Conservation (phyloP, 1,284 basidiomycete species). For the Testicularia cyperi region DNA sequence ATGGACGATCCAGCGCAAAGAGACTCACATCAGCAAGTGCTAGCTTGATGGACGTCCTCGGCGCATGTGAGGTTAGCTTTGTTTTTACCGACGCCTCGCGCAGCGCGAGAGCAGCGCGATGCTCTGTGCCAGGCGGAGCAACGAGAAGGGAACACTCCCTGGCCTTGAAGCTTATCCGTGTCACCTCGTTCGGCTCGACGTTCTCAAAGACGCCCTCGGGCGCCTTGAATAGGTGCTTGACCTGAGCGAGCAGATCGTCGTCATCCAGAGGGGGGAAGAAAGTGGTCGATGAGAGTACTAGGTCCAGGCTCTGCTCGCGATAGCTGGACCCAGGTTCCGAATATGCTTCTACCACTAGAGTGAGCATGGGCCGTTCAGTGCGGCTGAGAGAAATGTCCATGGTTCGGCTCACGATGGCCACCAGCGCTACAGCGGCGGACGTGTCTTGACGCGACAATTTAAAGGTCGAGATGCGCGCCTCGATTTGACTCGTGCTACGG, state of each 20-base stretch:
- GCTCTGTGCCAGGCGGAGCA: slow-evolving; percentile 9
- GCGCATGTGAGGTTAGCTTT: slow-evolving; percentile 42
- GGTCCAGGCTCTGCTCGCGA: slow-evolving; percentile 74
- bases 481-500: slow-evolving; percentile 17
- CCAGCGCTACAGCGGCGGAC: slow-evolving; percentile 1
- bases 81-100: slow-evolving; percentile 37
- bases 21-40: slow-evolving; percentile 21
- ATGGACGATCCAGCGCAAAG: slow-evolving; percentile 10
- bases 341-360: slow-evolving; percentile 71
- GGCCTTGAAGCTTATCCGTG: slow-evolving; percentile 64
- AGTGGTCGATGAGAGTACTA: slow-evolving; percentile 71
- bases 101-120: slow-evolving; percentile 31
- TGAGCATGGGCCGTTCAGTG: slow-evolving; percentile 63
- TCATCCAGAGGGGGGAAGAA: slow-evolving; percentile 70
- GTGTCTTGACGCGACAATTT: slow-evolving; percentile 13
- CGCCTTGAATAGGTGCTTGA: slow-evolving; percentile 73
- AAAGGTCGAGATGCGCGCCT: slow-evolving; percentile 18
- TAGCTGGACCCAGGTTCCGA: slow-evolving; percentile 69
- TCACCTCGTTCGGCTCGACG: slow-evolving; percentile 86
- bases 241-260: slow-evolving; percentile 69
- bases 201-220: slow-evolving; percentile 91
- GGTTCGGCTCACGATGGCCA: slow-evolving; percentile 21
- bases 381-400: slow-evolving; percentile 14
- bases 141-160: slow-evolving; percentile 25
- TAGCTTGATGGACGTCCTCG: slow-evolving; percentile 34